Conservation (phyloP, 768 basidiomycete genomes). For the Pleurotus tuber-regium region DNA sequence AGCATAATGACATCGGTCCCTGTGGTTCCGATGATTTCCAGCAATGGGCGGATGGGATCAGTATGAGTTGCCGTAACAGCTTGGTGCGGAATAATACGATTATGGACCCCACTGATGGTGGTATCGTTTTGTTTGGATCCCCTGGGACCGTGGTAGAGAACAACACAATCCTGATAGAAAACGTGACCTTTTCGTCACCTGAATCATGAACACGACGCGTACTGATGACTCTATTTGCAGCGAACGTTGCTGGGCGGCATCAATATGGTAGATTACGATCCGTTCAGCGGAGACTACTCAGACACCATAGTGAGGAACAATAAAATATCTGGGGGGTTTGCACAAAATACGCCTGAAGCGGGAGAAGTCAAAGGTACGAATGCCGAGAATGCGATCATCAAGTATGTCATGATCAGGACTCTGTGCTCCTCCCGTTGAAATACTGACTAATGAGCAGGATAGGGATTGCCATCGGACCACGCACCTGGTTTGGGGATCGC, state of each 20-base stretch:
- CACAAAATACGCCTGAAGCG: constrained; percentile 40
- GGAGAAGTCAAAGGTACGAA: constrained; percentile 54
- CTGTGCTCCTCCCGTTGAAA: background rate
- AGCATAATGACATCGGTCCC: constrained; percentile 84
- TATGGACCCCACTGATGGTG: constrained; percentile 74
- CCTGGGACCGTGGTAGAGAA: constrained; percentile 73
- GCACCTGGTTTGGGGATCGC: constrained; percentile 66
- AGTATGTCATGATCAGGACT: constrained; percentile 40
- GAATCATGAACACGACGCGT: background rate
- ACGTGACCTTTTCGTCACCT: constrained; percentile 37
- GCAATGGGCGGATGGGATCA: constrained; percentile 84
- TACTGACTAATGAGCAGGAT: constrained; percentile 43
- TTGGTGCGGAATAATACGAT: constrained; percentile 68
- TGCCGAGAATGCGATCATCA: constrained; percentile 59
- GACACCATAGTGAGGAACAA: constrained; percentile 68
- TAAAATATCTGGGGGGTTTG: constrained; percentile 65
- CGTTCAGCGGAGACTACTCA: constrained; percentile 65
- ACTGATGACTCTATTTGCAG: constrained; percentile 29
- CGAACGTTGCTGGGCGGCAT: constrained; percentile 73
- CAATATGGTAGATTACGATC: constrained; percentile 72
- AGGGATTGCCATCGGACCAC: constrained; percentile 78
- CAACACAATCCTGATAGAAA: constrained; percentile 72
- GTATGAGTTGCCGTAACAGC: constrained; percentile 63
- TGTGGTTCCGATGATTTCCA: constrained; percentile 63
- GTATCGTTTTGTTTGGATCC: constrained; percentile 74